Base-by-base conservation (phyloP, 305 asterid genomes). In the Striga hermonthica region DNA sequence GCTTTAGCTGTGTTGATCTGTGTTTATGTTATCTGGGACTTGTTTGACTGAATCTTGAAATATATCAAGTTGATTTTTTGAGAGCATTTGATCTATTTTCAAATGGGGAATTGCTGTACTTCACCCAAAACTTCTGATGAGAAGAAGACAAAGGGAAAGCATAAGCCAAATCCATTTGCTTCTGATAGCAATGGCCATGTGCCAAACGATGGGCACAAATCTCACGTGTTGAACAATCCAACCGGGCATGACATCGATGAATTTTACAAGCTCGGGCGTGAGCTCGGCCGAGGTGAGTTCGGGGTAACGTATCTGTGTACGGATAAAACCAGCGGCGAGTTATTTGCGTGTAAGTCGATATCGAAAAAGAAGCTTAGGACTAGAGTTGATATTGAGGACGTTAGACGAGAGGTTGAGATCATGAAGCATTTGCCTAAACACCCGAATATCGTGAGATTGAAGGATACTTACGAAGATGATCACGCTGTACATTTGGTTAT, bases 351-450 rank as follows among this genome's bases (percentile, higher is more conserved):
- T 7, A 57, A 57, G 13, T 57, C 62, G 31, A 57, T 57, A 57
- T 57, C 62, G 62, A 57, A 57, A 16, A 57, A 57, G 62, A 57
- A 57, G 44, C 44, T 57, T 1, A 57, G 47, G 44, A 57, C 62
- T 35, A 36, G 62, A 57, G 62, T 57, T 9, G 62, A 57, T 37
- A 39, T 57, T 6, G 62, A 57, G 6, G 62, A 57, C 37, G 62
- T 57, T 36, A 57, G 62, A 28, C n/a, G 62, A 16, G 62, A 57
- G 16, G 62, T 57, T 10, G 62, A 57, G 44, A 57, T 57, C 10
- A 57, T 57, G 62, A 57, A 11, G 45, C 62, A 39, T n/a, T 57
- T 57, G 47, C 62, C 62, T 12, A 57, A 57, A 45, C 62, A 57
- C 28, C 62, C 62, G 31, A 57, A 57, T 36, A 36, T 57, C 9